A percentile compares a stretch with the other conserved stretches of the same genome.
phyloP scores from a whole-genome alignment of 2,329 filamentous ascomycete species.

The Cercospora citrullina region DNA sequence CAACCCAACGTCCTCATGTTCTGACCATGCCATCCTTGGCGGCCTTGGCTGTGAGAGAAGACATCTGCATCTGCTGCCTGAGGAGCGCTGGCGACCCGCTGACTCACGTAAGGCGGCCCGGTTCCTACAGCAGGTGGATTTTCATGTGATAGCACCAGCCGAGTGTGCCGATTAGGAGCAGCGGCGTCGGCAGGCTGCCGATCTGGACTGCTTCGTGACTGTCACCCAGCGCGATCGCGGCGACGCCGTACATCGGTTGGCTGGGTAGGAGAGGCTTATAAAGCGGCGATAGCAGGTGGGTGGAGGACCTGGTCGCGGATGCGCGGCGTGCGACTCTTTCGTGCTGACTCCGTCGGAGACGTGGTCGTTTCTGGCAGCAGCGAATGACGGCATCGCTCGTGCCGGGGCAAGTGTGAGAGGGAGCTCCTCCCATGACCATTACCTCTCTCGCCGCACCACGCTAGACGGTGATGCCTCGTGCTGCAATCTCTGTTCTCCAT shows the following conservation, averaged over 20 bases:
- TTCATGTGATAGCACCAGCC: background rate
- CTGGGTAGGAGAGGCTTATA: background rate
- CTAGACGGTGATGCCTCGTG: background rate
- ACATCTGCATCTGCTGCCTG: background rate
- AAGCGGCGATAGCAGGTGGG: background rate
- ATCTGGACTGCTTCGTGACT: background rate
- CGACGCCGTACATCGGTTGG: background rate
- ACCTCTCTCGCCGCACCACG: constrained; percentile 2
- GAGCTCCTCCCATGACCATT: background rate
- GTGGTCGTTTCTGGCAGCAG: constrained; percentile 1
- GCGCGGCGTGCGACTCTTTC: background rate
- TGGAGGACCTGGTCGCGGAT: background rate
- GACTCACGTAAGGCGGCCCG: background rate
- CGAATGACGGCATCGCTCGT: constrained; percentile 1
- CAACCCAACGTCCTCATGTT: background rate
- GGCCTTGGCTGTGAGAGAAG: background rate
- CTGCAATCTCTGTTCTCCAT: background rate
- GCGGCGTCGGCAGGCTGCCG: background rate
- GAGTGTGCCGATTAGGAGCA: background rate
- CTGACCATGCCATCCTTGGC: background rate
- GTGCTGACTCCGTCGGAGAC: background rate
- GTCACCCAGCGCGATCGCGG: background rate
- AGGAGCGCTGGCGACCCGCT: background rate
- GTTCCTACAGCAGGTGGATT: background rate
- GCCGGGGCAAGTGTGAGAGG: no score